These are phyloP conservation scores for Lactarius sanguifluus DNA, from an alignment of 768 basidiomycete genomes.

Conservation along the genomic window DNA sequence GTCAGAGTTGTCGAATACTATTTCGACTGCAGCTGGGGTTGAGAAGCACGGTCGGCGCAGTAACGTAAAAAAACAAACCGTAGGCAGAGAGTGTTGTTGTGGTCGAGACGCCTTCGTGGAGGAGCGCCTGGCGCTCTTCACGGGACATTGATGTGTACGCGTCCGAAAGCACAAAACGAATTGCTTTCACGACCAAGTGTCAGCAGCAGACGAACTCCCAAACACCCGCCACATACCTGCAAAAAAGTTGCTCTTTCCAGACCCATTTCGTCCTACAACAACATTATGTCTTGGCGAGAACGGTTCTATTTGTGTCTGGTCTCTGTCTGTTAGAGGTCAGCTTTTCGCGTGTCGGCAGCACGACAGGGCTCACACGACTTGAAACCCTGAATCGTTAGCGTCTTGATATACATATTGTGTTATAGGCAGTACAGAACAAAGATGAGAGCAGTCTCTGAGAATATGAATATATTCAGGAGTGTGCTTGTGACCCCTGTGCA, in stretches of 20 bases:
- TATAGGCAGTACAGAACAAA: not conserved
- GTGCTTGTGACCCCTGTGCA: not conserved
- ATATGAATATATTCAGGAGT: not conserved
- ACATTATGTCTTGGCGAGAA: slow-evolving; percentile 95
- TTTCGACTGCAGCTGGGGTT: slow-evolving; percentile 59
- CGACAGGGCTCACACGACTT: slow-evolving; percentile 77
- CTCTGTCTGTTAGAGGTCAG: slow-evolving; percentile 55
- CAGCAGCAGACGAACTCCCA: not conserved
- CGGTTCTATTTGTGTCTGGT: slow-evolving; percentile 91
- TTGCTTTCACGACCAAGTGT: slow-evolving; percentile 50
- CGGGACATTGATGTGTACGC: slow-evolving; percentile 94
- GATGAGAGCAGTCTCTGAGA: not conserved
- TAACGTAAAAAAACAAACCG: slow-evolving; percentile 47
- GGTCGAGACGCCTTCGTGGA: slow-evolving; percentile 90
- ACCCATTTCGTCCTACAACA: slow-evolving; percentile 95
- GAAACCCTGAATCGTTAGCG: slow-evolving; percentile 91
- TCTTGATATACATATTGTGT: slow-evolving; percentile 74
- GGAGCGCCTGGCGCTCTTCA: slow-evolving; percentile 88
- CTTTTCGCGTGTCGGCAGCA: slow-evolving; percentile 17
- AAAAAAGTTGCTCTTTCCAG: slow-evolving; percentile 99
- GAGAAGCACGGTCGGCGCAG: not conserved
- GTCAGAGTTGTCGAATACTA: slow-evolving; percentile 94
- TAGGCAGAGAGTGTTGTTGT: slow-evolving; percentile 90
- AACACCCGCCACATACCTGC: slow-evolving; percentile 56
- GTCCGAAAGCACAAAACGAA: slow-evolving; percentile 96